phyloP scores from a whole-genome alignment of 371 early-diverging fungal genomes.

The Syncephalastrum sp. region DNA sequence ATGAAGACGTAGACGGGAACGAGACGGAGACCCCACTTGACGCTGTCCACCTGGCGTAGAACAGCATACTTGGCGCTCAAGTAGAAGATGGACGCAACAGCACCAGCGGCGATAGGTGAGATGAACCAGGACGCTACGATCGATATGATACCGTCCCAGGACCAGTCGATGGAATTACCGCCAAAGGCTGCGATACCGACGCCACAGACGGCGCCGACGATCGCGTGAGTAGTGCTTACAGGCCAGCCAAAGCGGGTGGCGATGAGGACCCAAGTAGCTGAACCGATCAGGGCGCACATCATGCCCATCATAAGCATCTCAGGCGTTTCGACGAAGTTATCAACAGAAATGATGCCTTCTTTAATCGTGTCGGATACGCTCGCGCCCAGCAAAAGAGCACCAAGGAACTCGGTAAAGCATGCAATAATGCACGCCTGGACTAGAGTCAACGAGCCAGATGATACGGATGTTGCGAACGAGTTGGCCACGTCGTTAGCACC shows the following conservation, averaged over 20 bases:
- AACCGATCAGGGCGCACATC: conserved; percentile 79
- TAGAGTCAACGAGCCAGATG: conserved; percentile 76
- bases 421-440: conserved; percentile 76
- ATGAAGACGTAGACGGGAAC: conserved; percentile 83
- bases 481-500: conserved; percentile 94
- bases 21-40: conserved; percentile 70
- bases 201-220: conserved; percentile 83
- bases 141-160: conserved; percentile 65
- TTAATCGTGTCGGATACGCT: conserved; percentile 76
- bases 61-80: conserved; percentile 64
- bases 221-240: conserved; percentile 61
- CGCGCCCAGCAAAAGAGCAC: conserved; percentile 82
- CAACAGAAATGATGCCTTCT: conserved; percentile 63
- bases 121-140: conserved; percentile 82
- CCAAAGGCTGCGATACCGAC: conserved; percentile 79
- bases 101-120: conserved; percentile 70
- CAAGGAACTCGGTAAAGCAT: conserved; percentile 82
- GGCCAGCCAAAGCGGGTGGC: conserved; percentile 65
- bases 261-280: conserved; percentile 74
- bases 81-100: conserved; percentile 67
- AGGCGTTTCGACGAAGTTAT: conserved; percentile 54
- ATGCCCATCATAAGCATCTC: conserved; percentile 82
- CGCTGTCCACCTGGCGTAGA: conserved; percentile 61
- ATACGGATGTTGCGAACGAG: conserved; percentile 86
- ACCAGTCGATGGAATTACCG: conserved; percentile 66